A percentile compares a stretch with the other conserved stretches of the same genome.
Conservation (phyloP, 1,284 basidiomycete species). For the Trametes polyzona region DNA sequence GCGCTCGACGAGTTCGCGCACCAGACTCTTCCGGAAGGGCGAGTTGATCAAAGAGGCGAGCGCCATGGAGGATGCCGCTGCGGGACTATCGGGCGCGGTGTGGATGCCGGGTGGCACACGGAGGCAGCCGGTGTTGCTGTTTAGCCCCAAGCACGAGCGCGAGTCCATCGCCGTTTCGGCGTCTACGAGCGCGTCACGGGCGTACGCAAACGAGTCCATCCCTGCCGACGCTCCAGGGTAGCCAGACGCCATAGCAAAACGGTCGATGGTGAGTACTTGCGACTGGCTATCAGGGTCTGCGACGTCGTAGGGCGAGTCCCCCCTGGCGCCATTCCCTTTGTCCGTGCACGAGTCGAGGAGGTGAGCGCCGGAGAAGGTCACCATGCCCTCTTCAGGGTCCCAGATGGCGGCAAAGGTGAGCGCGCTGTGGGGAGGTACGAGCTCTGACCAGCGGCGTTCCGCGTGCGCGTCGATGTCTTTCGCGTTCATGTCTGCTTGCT, state of each 20-base stretch:
- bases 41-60: conserved; percentile 23
- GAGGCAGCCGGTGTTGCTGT: conserved; percentile 13
- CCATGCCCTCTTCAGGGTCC: conserved; percentile 59
- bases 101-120: conserved; percentile 24
- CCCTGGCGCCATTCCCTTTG: conserved; percentile 25
- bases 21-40: conserved; percentile 17
- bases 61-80: conserved; percentile 30
- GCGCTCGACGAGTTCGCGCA: conserved; percentile 17
- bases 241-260: conserved; percentile 23
- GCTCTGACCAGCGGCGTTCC: conserved; percentile 54
- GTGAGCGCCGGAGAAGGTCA: conserved; percentile 55
- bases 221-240: conserved; percentile 17
- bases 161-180: conserved; percentile 34
- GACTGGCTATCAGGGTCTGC: conserved; percentile 38
- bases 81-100: conserved; percentile 27
- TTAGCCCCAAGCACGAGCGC: conserved; percentile 31
- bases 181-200: conserved; percentile 33
- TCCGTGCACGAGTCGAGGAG: conserved; percentile 43
- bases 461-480: conserved; percentile 24
- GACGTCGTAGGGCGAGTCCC: conserved; percentile 29
- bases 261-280: conserved; percentile 44
- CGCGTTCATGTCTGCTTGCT: conserved; percentile 18
- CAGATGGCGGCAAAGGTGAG: conserved; percentile 62
- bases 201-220: conserved; percentile 28
- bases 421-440: conserved; percentile 56